Evolutionary conservation across 2,329 filamentous ascomycete species (phyloP).

Genomic region (Aspergillus chevalieri): DNA sequence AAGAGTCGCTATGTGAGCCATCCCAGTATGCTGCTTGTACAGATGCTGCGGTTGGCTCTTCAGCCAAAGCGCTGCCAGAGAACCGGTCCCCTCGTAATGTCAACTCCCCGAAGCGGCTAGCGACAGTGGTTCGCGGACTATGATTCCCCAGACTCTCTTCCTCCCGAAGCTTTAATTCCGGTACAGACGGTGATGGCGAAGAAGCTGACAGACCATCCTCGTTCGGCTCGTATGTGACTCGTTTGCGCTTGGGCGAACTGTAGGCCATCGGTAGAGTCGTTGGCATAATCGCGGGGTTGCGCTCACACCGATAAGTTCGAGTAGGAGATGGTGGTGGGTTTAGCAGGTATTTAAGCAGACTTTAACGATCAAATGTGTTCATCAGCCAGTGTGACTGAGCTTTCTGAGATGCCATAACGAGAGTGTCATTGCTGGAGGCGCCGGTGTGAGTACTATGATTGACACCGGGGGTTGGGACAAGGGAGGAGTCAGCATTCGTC

Average conservation of each 20-base stretch:
- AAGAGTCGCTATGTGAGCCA: constrained; percentile 3
- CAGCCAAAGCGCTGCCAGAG: constrained; percentile 9
- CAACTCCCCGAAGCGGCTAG: constrained; percentile 34
- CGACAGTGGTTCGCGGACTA: constrained; percentile 36
- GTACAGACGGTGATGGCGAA: constrained; percentile 29
- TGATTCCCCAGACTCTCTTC: constrained; percentile 27
- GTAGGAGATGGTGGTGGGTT: not conserved
- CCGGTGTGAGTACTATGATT: not conserved
- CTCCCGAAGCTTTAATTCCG: constrained; percentile 25
- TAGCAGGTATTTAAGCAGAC: not conserved
- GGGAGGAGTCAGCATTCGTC: not conserved
- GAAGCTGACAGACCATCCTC: constrained; percentile 25
- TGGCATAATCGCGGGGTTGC: constrained; percentile 27
- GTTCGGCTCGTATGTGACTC: constrained; percentile 26
- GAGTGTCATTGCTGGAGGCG: not conserved
- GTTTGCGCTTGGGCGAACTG: constrained; percentile 31
- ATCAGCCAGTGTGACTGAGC: not conserved
- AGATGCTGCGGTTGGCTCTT: constrained; percentile 5
- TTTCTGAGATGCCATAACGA: not conserved
- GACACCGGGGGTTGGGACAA: not conserved
- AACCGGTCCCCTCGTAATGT: constrained; percentile 30
- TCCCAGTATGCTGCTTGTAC: constrained; percentile 10
- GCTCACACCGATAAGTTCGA: constrained; percentile 10
- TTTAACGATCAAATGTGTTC: not conserved
- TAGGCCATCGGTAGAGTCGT: constrained; percentile 16